Evolutionary conservation across 2,329 filamentous ascomycete species (phyloP).

Genomic region (Curvularia sp.): DNA sequence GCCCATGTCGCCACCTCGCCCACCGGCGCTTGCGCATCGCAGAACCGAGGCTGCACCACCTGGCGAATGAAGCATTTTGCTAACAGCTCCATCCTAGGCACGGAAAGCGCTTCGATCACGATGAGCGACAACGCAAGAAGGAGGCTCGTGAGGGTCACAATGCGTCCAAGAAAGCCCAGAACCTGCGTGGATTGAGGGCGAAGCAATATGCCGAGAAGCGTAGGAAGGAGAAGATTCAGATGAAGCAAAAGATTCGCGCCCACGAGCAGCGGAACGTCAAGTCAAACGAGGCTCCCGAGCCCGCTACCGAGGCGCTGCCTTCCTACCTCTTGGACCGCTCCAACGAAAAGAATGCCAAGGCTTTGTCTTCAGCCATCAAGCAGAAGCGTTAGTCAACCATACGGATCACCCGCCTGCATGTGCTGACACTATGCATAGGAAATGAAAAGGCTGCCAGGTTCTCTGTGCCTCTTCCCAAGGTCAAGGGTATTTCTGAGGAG

Average conservation of each 20-base stretch:
- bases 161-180: conserved; percentile 88
- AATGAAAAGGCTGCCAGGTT: conserved; percentile 90
- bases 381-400: conserved; percentile 71
- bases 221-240: conserved; percentile 69
- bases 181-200: conserved; percentile 86
- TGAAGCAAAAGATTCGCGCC: conserved; percentile 70
- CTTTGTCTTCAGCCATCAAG: conserved; percentile 86
- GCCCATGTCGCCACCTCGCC: conserved; percentile 3
- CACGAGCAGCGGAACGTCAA: conserved; percentile 98
- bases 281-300: conserved; percentile 77
- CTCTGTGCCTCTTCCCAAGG: conserved; percentile 89
- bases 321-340: conserved; percentile 92
- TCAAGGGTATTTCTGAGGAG: conserved; percentile 90
- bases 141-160: conserved; percentile 88
- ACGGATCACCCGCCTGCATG: background rate
- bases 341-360: conserved; percentile 72
- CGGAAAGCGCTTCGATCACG: conserved; percentile 71
- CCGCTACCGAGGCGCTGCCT: conserved; percentile 81
- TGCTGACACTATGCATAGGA: background rate
- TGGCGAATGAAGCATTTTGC: conserved; percentile 6
- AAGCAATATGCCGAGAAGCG: conserved; percentile 91
- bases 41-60: background rate
- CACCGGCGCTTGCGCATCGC: conserved; percentile 6
- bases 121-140: conserved; percentile 88
- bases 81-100: conserved; percentile 36